Evolutionary conservation across 176 grass and related monocot species (phyloP).

Genomic region (Neostapfia colusana): DNA sequence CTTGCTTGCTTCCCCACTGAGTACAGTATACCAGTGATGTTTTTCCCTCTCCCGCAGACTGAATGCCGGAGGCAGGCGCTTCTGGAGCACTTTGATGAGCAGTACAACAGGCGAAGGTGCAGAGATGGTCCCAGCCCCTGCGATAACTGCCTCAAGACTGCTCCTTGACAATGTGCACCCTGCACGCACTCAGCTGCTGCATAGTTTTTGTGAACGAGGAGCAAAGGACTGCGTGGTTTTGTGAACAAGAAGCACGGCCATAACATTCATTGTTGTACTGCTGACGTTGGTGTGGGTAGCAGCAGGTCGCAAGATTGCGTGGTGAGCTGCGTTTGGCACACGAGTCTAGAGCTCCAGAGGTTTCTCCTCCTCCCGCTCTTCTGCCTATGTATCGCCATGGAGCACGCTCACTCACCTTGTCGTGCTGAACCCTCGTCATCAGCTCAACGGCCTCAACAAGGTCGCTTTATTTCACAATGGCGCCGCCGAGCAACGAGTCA

Average conservation of each 20-base stretch:
- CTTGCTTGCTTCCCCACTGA: too few relatives aligned
- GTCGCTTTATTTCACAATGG: background rate
- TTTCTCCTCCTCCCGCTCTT: background rate
- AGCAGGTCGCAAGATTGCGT: background rate
- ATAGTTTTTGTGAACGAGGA: too few relatives aligned
- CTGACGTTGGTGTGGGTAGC: background rate
- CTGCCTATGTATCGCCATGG: conserved; percentile 2
- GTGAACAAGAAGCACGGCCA: too few relatives aligned
- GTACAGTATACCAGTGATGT: background rate
- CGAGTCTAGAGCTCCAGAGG: background rate
- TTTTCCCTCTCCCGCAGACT: conserved; percentile 37
- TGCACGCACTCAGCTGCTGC: too few relatives aligned
- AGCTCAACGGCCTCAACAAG: background rate
- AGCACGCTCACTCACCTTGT: background rate
- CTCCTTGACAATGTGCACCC: background rate
- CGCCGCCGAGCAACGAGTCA: conserved; percentile 18
- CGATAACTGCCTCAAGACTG: conserved; percentile 72
- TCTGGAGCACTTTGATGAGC: conserved; percentile 77
- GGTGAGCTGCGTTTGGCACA: background rate
- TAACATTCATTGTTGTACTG: background rate
- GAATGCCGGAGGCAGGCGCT: conserved; percentile 79
- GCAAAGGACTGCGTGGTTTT: too few relatives aligned
- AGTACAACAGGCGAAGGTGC: conserved; percentile 59
- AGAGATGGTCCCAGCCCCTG: conserved; percentile 69
- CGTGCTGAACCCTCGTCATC: background rate